These are phyloP conservation scores for Diaporthe ilicicola DNA, from an alignment of 2,329 filamentous ascomycete genomes.

Conservation along the genomic window DNA sequence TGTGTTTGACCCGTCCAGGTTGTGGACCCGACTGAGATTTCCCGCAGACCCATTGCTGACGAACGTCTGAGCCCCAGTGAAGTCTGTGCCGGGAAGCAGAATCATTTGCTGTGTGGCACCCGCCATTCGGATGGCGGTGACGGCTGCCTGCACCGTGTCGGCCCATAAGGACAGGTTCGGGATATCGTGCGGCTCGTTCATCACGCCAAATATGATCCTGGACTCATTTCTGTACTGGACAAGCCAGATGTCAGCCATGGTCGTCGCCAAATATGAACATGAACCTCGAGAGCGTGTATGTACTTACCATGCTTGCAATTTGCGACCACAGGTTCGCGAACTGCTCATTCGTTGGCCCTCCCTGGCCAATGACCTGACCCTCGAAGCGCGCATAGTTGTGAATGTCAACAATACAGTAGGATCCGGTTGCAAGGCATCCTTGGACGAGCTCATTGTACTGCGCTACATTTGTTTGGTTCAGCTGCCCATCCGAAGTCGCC, in stretches of 20 bases:
- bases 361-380: conserved; percentile 70
- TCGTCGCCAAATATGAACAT: background rate
- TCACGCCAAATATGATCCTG: conserved; percentile 70
- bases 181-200: conserved; percentile 75
- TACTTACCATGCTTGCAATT: conserved; percentile 56
- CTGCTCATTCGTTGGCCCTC: conserved; percentile 66
- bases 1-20: conserved; percentile 65
- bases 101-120: conserved; percentile 72
- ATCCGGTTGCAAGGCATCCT: conserved; percentile 63
- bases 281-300: background rate
- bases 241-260: background rate
- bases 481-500: conserved; percentile 47
- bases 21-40: conserved; percentile 62
- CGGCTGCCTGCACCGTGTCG: conserved; percentile 66
- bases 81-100: conserved; percentile 70
- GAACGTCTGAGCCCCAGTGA: conserved; percentile 58
- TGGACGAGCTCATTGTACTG: conserved; percentile 65
- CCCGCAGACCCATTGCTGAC: conserved; percentile 58
- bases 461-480: conserved; percentile 57
- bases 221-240: conserved; percentile 56
- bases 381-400: conserved; percentile 70
- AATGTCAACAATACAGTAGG: conserved; percentile 68
- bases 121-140: conserved; percentile 70
- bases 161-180: conserved; percentile 65
- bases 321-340: conserved; percentile 70